Evolutionary conservation across 805 yeast species (phyloP).

Genomic region (Cyberlindnera lachancei): DNA sequence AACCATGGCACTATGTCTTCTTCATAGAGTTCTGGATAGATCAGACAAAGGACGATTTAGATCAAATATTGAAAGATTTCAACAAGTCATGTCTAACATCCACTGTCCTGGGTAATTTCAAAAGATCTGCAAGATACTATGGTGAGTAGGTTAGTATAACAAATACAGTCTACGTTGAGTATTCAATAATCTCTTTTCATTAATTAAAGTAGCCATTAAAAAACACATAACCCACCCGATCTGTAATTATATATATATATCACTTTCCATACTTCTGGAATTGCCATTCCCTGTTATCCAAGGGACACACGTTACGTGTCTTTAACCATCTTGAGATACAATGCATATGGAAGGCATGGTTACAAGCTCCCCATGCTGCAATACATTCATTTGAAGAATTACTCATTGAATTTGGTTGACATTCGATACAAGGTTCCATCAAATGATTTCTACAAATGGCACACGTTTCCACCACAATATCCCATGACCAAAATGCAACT

Average conservation of each 20-base stretch:
- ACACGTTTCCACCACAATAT: conserved; percentile 89
- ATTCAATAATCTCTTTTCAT: too few relatives aligned
- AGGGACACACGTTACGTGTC: conserved; percentile 93
- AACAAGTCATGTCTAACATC: conserved; percentile 38
- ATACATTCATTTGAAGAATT: conserved; percentile 67
- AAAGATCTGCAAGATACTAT: conserved; percentile 10
- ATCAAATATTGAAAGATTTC: conserved; percentile 35
- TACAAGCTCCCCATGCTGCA: conserved; percentile 96
- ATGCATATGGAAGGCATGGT: conserved; percentile 97
- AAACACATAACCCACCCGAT: too few relatives aligned
- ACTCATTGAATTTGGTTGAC: conserved; percentile 76
- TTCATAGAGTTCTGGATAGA: conserved; percentile 62
- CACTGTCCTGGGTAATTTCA: conserved; percentile 33
- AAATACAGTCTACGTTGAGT: not conserved
- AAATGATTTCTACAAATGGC: conserved; percentile 97
- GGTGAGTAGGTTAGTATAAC: conserved; percentile 4
- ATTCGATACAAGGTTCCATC: conserved; percentile 97
- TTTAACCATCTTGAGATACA: conserved; percentile 94
- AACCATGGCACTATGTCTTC: conserved; percentile 77
- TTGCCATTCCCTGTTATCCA: conserved; percentile 90
- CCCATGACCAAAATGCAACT: conserved; percentile 99
- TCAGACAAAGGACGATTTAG: conserved; percentile 23
- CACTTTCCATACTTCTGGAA: conserved; percentile 66
- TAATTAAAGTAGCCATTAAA: too few relatives aligned
- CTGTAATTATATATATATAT: too few relatives aligned